These are phyloP conservation scores for Leccinum fallax DNA, from an alignment of 1,284 basidiomycete species.

Conservation along the genomic window DNA sequence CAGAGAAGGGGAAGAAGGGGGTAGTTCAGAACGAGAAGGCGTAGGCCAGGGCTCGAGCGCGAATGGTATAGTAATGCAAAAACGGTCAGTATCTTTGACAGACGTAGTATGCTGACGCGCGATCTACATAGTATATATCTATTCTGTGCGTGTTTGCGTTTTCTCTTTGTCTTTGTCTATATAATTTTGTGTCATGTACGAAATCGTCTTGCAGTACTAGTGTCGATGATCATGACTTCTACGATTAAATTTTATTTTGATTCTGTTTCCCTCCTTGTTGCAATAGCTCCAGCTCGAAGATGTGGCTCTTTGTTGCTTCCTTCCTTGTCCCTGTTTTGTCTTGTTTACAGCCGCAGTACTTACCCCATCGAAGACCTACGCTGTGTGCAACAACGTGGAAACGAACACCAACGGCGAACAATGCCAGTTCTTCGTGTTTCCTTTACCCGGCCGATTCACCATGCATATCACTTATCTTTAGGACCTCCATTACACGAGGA, in stretches of 20 bases:
- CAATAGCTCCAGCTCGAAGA: too few species aligned
- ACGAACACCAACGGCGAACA: too few species aligned
- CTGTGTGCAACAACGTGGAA: too few species aligned
- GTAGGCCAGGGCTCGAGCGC: neutral
- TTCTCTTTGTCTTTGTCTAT: neutral
- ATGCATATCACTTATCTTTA: too few species aligned
- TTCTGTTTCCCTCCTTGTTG: too few species aligned
- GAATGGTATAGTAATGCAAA: neutral
- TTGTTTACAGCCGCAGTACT: too few species aligned
- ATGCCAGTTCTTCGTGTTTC: too few species aligned
- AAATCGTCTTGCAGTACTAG: neutral
- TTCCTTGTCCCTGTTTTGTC: too few species aligned
- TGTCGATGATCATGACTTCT: neutral
- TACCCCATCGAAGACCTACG: too few species aligned
- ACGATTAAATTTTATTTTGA: neutral
- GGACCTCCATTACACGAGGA: too few species aligned
- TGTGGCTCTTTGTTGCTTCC: too few species aligned
- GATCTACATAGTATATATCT: neutral
- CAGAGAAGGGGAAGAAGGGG: constrained; percentile 25
- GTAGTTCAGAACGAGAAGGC: neutral
- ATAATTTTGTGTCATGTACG: neutral
- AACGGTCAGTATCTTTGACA: neutral
- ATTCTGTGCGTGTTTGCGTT: neutral
- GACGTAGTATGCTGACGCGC: neutral
- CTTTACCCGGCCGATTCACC: too few species aligned